These are phyloP conservation scores for Hortiboletus flavorubellus DNA, from an alignment of 768 basidiomycete species.

Conservation along the genomic window DNA sequence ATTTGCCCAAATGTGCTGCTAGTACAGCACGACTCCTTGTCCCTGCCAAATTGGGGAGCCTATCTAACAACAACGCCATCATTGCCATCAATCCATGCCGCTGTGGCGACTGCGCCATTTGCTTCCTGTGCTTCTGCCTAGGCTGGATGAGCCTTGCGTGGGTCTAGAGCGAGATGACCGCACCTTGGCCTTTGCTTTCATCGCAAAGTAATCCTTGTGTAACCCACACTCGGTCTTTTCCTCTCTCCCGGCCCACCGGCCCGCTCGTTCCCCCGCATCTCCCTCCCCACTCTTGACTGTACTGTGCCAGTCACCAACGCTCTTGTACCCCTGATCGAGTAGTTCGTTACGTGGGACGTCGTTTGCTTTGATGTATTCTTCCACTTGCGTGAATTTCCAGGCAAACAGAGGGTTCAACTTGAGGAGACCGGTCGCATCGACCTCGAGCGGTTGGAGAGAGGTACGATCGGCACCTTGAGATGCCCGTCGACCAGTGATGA, in stretches of 20 bases:
- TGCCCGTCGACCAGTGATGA: constrained; percentile 93
- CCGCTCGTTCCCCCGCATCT: constrained; percentile 77
- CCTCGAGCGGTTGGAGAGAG: constrained; percentile 78
- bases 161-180: too few relatives aligned
- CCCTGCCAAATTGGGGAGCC: too few relatives aligned
- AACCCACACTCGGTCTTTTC: constrained; percentile 94
- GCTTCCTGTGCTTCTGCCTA: too few relatives aligned
- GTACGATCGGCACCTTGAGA: constrained; percentile 93
- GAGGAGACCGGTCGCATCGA: constrained; percentile 84
- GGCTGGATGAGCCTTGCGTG: neutral
- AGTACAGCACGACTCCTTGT: too few relatives aligned
- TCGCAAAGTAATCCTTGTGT: constrained; percentile 84
- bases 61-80: too few relatives aligned
- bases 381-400: constrained; percentile 83
- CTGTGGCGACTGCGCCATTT: too few relatives aligned
- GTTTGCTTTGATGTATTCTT: constrained; percentile 79
- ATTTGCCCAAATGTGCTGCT: too few relatives aligned
- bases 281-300: constrained; percentile 67
- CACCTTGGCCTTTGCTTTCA: constrained; percentile 56
- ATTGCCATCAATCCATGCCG: too few relatives aligned
- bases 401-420: constrained; percentile 93
- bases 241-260: constrained; percentile 84
- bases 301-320: constrained; percentile 98
- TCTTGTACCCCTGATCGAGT: constrained; percentile 88
- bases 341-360: constrained; percentile 86